Percentiles rank a stretch among this genome's conserved stretches.
phyloP scores from a whole-genome alignment of 2,329 filamentous ascomycete species.

The Aspergillus fijiensis region DNA sequence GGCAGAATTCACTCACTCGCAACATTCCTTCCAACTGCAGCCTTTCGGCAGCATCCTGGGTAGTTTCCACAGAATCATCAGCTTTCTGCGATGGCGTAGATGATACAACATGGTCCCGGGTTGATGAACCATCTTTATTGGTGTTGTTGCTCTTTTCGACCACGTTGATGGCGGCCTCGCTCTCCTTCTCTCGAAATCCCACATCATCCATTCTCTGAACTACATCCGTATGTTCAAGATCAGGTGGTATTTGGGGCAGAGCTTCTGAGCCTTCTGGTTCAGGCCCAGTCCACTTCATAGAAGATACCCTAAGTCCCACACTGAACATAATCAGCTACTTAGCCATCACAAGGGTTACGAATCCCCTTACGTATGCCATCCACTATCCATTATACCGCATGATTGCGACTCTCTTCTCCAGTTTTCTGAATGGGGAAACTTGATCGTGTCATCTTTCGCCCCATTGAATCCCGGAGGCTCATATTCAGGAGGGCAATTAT shows the following conservation, averaged over 20 bases:
- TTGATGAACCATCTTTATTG: background rate
- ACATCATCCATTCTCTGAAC: conserved; percentile 28
- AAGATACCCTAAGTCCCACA: conserved; percentile 36
- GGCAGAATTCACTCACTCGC: conserved; percentile 13
- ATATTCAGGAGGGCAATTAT: conserved; percentile 41
- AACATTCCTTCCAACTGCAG: conserved; percentile 35
- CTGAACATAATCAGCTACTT: conserved; percentile 22
- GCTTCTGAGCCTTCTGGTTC: conserved; percentile 25
- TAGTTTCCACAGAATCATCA: conserved; percentile 21
- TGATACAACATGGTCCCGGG: background rate
- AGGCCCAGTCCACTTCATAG: conserved; percentile 32
- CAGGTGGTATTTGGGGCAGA: conserved; percentile 26
- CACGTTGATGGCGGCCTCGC: background rate
- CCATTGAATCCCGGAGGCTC: conserved; percentile 44
- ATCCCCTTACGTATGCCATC: conserved; percentile 40
- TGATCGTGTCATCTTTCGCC: conserved; percentile 29
- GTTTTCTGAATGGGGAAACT: conserved; percentile 38
- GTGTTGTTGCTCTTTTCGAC: background rate
- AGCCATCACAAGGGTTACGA: background rate
- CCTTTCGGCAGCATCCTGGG: conserved; percentile 30
- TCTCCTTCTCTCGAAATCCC: conserved; percentile 21
- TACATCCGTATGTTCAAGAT: conserved; percentile 32
- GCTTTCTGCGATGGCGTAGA: background rate
- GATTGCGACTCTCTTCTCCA: conserved; percentile 39
- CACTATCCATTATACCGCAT: conserved; percentile 36